These are phyloP conservation scores for Mrakia gelida DNA, from an alignment of 768 basidiomycete genomes.

Conservation along the genomic window DNA sequence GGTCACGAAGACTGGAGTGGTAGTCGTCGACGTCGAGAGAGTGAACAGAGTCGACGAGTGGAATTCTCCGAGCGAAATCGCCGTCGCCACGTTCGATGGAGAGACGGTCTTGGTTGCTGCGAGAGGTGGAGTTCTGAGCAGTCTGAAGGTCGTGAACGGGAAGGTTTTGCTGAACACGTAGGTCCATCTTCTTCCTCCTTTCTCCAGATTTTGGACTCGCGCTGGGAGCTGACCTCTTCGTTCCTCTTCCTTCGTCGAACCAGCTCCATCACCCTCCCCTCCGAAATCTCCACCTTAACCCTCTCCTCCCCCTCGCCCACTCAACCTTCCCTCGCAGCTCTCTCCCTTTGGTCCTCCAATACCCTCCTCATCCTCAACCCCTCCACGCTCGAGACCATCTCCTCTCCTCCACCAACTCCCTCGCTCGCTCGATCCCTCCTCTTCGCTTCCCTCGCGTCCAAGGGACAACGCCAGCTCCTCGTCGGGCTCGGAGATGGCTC, in stretches of 20 bases:
- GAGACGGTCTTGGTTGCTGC: slow-evolving; percentile 32
- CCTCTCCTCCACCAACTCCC: slow-evolving; percentile 40
- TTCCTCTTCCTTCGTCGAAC: neutral
- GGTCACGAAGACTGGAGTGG: slow-evolving; percentile 59
- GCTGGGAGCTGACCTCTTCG: neutral
- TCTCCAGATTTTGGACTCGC: neutral
- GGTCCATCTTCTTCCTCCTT: neutral
- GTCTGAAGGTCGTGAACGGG: neutral
- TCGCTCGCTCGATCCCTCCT: slow-evolving; percentile 45
- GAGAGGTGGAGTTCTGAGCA: slow-evolving; percentile 33
- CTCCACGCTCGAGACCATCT: slow-evolving; percentile 38
- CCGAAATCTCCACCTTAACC: slow-evolving; percentile 1
- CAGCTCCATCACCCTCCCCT: neutral
- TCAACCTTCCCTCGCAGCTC: neutral
- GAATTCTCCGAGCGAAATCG: slow-evolving; percentile 26
- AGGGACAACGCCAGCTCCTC: slow-evolving; percentile 48
- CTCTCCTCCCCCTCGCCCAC: neutral
- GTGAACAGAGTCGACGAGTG: slow-evolving; percentile 37
- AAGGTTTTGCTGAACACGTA: neutral
- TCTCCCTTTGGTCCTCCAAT: slow-evolving; percentile 1
- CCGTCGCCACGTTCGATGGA: slow-evolving; percentile 32
- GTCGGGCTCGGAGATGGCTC: slow-evolving; percentile 73
- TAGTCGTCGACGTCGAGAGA: slow-evolving; percentile 53
- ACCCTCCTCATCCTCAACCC: neutral
- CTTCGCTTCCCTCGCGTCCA: slow-evolving; percentile 57